Percentiles rank a stretch among this genome's conserved stretches.
Evolutionary conservation across 441 rosid species (phyloP).

Genomic region (California macrophylla): DNA sequence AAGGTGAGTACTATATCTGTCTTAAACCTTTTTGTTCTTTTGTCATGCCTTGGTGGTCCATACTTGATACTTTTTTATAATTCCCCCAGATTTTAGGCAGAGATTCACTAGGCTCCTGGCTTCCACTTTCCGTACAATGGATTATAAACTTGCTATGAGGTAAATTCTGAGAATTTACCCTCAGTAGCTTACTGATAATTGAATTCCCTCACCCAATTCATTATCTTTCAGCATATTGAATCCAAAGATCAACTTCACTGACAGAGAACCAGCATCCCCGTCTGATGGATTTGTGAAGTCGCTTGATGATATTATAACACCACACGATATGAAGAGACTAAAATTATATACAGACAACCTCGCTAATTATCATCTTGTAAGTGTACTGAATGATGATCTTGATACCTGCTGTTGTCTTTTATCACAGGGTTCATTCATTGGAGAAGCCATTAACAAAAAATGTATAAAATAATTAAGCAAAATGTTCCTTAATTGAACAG

Average conservation of each 20-base stretch:
- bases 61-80: constrained; percentile 13
- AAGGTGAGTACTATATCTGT: constrained; percentile 31
- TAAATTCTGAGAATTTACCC: constrained; percentile 23
- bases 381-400: constrained; percentile 10
- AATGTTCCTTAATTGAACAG: too few relatives aligned
- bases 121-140: constrained; percentile 53
- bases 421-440: background rate
- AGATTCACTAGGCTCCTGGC: constrained; percentile 55
- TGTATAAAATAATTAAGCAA: too few relatives aligned
- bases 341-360: constrained; percentile 71
- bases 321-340: constrained; percentile 62
- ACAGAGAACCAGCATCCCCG: constrained; percentile 29
- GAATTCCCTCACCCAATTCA: constrained; percentile 18
- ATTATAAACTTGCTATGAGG: constrained; percentile 96
- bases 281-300: constrained; percentile 51
- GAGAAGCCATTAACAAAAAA: too few relatives aligned
- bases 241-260: constrained; percentile 67
- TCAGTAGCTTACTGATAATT: constrained; percentile 7
- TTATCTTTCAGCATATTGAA: constrained; percentile 59
- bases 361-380: constrained; percentile 61
- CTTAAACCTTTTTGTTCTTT: background rate
- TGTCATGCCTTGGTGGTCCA: constrained; percentile 5
- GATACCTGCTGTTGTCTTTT: background rate
- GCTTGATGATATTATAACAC: constrained; percentile 39
- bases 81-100: constrained; percentile 55